These are phyloP conservation scores for Lizonia empirigonia DNA, from an alignment of 2,329 filamentous ascomycete species.

Conservation along the genomic window DNA sequence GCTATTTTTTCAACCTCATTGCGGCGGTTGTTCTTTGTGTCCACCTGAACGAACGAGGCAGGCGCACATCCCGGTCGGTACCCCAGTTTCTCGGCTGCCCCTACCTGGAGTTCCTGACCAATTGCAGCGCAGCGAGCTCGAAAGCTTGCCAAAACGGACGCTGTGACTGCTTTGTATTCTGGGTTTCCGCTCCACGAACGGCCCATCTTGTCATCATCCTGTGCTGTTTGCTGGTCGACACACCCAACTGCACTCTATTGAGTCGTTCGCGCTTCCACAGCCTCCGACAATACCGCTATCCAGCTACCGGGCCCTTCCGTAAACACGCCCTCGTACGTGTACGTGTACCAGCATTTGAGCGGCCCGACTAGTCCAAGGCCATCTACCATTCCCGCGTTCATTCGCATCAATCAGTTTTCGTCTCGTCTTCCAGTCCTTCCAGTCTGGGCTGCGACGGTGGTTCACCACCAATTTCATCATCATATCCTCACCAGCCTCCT, in stretches of 20 bases:
- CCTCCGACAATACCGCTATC: slow-evolving; percentile 11
- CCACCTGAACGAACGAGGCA: slow-evolving; percentile 1
- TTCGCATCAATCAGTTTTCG: slow-evolving; percentile 6
- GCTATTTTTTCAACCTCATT: slow-evolving; percentile 1
- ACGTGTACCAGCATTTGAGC: slow-evolving; percentile 19
- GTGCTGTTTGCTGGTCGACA: slow-evolving; percentile 7
- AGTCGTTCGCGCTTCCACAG: slow-evolving; percentile 14
- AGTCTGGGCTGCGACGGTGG: slow-evolving; percentile 13
- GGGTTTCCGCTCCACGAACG: slow-evolving; percentile 29
- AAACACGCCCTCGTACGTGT: slow-evolving; percentile 19
- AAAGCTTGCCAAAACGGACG: slow-evolving; percentile 33
- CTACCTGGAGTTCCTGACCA: slow-evolving; percentile 24
- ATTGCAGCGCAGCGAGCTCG: slow-evolving; percentile 26
- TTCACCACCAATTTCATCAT: slow-evolving; percentile 11
- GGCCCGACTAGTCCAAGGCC: slow-evolving; percentile 18
- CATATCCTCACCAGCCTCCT: slow-evolving; percentile 2
- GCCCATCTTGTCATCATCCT: slow-evolving; percentile 13
- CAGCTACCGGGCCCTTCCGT: slow-evolving; percentile 25
- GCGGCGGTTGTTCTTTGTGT: not conserved
- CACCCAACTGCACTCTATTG: slow-evolving; percentile 7
- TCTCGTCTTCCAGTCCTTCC: too few relatives aligned
- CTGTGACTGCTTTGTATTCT: slow-evolving; percentile 31
- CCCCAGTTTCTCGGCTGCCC: slow-evolving; percentile 20
- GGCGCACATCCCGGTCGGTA: slow-evolving; percentile 13
- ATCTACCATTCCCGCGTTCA: slow-evolving; percentile 18